Evolutionary conservation across 2,329 filamentous ascomycete genomes (phyloP), one percentile per base, ranked within the genome.

Genomic region (Alternaria ethzedia): DNA sequence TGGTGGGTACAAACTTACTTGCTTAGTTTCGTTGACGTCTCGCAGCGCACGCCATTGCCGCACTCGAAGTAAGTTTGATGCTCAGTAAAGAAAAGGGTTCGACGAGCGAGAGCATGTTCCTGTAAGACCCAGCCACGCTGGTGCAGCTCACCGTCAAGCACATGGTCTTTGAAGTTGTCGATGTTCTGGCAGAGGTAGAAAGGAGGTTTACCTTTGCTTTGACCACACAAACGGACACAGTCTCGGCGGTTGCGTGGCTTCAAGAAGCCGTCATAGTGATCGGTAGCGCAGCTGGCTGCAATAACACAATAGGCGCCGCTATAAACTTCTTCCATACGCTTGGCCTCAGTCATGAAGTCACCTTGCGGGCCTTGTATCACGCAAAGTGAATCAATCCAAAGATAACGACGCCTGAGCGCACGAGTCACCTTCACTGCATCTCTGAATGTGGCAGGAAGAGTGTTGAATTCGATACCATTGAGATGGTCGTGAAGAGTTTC

Each of bases 361-460:
- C 56, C 64, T 20, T 67, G 57, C 4, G 58, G 13, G 9, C 65
- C 73, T 44, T 75, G 73, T 6, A 75, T 65, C 20, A 76, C 68
- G 36, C 75, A 77, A 4, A 76, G 32, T 0, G 67, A 69, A 36
- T 78, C 75, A 5, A 78, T 76, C 73, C 75, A 78, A 6, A 78
- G 59, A 43, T 71, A 76, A 4, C 58, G 57, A 5, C 59, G 20
- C 0, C 67, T 63, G 3, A 75, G 57, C 0, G 63, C 61, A 0
- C 74, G 61, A 2, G 73, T 74, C 0, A 70, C 52, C 1, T 3
- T 61, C 1, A 75, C 59, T 0, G 74, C 73, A 54, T 77, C 69
- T 23, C 26, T 61, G 45, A 76, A 73, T 2, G 69, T 71, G 10
- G 49, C 36, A 4, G 71, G 71, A 6, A 73, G 56, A 4, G 15